A percentile compares a stretch with the other conserved stretches of the same genome.
Evolutionary conservation across 23 red algal genomes (phyloP).

Genomic region (Gracilaria gracilis): DNA sequence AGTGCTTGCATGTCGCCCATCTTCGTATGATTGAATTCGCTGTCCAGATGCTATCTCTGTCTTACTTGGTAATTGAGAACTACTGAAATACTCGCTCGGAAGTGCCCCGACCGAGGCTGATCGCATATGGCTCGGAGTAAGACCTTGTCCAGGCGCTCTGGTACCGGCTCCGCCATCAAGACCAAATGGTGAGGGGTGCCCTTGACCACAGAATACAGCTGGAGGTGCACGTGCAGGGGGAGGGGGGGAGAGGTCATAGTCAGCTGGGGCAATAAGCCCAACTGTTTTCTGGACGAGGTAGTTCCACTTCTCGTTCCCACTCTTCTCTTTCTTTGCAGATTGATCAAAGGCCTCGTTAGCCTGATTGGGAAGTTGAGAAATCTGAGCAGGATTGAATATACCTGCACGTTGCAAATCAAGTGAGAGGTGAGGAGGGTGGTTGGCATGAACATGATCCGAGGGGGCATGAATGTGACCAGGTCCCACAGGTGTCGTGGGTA

Average conservation of each 20-base stretch:
- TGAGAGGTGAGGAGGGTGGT: constrained; percentile 8
- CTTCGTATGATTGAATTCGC: not conserved
- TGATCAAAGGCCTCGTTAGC: too few species aligned
- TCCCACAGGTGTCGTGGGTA: not conserved
- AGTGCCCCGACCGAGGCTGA: constrained; percentile 41
- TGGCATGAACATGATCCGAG: not conserved
- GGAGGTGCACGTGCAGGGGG: constrained; percentile 46
- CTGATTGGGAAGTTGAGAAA: not conserved
- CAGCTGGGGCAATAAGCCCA: constrained; percentile 53
- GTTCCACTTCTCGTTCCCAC: constrained; percentile 41
- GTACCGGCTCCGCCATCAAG: constrained; percentile 26
- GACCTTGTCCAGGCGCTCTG: not conserved
- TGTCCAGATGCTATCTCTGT: too few species aligned
- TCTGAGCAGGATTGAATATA: not conserved
- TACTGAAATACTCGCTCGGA: constrained; percentile 8
- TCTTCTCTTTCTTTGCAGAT: constrained; percentile 14
- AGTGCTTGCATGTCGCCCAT: not conserved
- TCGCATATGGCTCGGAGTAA: constrained; percentile 38
- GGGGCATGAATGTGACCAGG: not conserved
- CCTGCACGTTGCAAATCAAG: not conserved
- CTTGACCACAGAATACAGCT: not conserved
- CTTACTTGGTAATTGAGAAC: not conserved
- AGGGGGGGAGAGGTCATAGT: constrained; percentile 55
- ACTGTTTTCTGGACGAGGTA: constrained; percentile 47
- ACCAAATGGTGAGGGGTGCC: constrained; percentile 12